phyloP scores from a whole-genome alignment of 2,329 filamentous ascomycete species.

The Atkinsonella hypoxylon region DNA sequence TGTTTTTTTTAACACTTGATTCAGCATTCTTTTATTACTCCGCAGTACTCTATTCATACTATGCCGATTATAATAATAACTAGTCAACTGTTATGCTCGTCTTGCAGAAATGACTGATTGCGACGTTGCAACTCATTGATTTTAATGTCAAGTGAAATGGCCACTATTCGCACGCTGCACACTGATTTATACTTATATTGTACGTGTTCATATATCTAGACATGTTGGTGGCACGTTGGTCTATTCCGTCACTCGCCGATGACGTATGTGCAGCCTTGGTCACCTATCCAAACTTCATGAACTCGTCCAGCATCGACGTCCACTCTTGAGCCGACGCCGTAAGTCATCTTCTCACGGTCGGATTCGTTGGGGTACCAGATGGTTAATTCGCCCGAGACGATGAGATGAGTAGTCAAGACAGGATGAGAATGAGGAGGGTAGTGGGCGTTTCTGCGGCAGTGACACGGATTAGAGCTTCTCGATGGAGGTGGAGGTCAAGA shows the following conservation, averaged over 20 bases:
- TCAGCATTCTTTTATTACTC: too few relatives aligned
- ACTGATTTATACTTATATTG: too few relatives aligned
- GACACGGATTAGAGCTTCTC: neutral
- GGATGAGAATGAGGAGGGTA: slow-evolving; percentile 56
- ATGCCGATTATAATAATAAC: too few relatives aligned
- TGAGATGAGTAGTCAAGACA: slow-evolving; percentile 56
- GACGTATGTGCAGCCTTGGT: slow-evolving; percentile 55
- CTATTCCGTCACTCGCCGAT: slow-evolving; percentile 39
- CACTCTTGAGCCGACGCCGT: slow-evolving; percentile 47
- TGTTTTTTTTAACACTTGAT: too few relatives aligned
- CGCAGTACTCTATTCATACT: too few relatives aligned
- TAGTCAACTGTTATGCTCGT: too few relatives aligned
- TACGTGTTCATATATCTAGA: too few relatives aligned
- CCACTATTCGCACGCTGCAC: too few relatives aligned
- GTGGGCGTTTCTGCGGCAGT: slow-evolving; percentile 43
- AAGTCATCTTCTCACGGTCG: slow-evolving; percentile 42
- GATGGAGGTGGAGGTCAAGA: slow-evolving; percentile 10
- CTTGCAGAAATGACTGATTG: too few relatives aligned
- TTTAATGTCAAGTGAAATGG: too few relatives aligned
- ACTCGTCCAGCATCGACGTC: slow-evolving; percentile 52
- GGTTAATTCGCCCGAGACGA: slow-evolving; percentile 52
- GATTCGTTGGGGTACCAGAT: slow-evolving; percentile 53
- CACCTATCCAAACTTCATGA: slow-evolving; percentile 61
- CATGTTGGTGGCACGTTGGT: too few relatives aligned
- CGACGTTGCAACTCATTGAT: too few relatives aligned